These are phyloP conservation scores for Fraxinus sp. DNA, from an alignment of 305 asterid species.

Conservation along the genomic window DNA sequence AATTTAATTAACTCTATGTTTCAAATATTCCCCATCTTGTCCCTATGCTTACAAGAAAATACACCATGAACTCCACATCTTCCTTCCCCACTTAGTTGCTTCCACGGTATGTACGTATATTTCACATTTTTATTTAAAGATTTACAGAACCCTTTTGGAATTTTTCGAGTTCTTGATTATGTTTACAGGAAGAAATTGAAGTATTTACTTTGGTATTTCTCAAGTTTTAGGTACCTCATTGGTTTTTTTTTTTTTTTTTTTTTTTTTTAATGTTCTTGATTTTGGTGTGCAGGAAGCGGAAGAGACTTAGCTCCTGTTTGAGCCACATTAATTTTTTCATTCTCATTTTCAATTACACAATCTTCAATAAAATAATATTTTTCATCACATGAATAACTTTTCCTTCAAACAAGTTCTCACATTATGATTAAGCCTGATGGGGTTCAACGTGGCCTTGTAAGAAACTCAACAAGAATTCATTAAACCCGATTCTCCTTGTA, in stretches of 20 bases:
- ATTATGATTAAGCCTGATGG: slow-evolving; percentile 94
- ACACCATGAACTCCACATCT: slow-evolving; percentile 39
- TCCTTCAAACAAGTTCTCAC: not conserved
- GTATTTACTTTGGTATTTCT: not conserved
- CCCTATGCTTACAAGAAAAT: slow-evolving; percentile 31
- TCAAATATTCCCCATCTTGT: slow-evolving; percentile 32
- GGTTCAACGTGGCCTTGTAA: slow-evolving; percentile 80
- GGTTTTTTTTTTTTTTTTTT: too few species aligned
- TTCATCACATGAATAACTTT: accelerated
- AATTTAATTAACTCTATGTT: not conserved
- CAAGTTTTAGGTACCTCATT: not conserved
- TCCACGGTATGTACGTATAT: slow-evolving; percentile 44
- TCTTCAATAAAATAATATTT: too few species aligned
- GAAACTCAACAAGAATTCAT: slow-evolving; percentile 14
- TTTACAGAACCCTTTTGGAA: not conserved
- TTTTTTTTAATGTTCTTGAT: not conserved
- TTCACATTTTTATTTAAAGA: too few species aligned
- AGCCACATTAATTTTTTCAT: too few species aligned
- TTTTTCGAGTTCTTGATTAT: not conserved
- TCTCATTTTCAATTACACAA: too few species aligned
- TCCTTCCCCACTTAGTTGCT: slow-evolving; percentile 79
- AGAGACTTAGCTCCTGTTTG: slow-evolving; percentile 33
- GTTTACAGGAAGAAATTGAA: not conserved
- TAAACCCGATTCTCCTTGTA: not conserved
- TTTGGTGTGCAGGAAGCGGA: slow-evolving; percentile 52